Conservation (phyloP, 352 stramenopile genomes). For the Phytopythium montanum region DNA sequence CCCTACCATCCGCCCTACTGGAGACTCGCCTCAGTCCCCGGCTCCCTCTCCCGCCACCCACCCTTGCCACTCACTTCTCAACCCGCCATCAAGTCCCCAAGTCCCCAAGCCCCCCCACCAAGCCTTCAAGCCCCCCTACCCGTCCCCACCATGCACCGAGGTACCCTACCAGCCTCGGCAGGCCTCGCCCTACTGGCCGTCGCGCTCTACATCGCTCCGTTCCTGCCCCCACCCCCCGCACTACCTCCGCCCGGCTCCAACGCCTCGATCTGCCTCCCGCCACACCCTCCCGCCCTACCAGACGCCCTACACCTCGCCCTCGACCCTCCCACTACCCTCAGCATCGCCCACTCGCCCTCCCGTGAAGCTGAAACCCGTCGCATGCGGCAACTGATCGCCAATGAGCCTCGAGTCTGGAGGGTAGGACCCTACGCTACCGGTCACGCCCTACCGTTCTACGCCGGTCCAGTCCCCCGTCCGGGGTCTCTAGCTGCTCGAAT, state of each 20-base stretch:
- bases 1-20: neutral
- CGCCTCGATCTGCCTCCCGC: neutral
- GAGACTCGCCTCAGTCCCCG: too few species aligned
- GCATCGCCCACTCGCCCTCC: constrained; percentile 12
- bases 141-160: neutral
- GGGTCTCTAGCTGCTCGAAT: constrained; percentile 27
- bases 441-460: constrained; percentile 18
- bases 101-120: neutral
- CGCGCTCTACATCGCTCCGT: neutral
- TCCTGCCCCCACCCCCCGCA: neutral
- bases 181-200: neutral
- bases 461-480: constrained; percentile 21
- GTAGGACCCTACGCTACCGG: constrained; percentile 4
- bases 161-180: neutral
- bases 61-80: neutral
- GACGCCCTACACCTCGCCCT: neutral
- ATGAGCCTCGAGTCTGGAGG: constrained; percentile 22
- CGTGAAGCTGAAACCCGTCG: constrained; percentile 14
- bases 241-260: neutral
- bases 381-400: constrained; percentile 21
- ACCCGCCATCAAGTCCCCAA: neutral
- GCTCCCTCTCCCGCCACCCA: neutral
- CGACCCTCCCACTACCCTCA: constrained; percentile 4
- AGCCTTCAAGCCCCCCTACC: neutral
- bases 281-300: neutral